A percentile compares a stretch with the other conserved stretches of the same genome.
Conservation (phyloP, 768 basidiomycete species). For the Suillus hirtellus region DNA sequence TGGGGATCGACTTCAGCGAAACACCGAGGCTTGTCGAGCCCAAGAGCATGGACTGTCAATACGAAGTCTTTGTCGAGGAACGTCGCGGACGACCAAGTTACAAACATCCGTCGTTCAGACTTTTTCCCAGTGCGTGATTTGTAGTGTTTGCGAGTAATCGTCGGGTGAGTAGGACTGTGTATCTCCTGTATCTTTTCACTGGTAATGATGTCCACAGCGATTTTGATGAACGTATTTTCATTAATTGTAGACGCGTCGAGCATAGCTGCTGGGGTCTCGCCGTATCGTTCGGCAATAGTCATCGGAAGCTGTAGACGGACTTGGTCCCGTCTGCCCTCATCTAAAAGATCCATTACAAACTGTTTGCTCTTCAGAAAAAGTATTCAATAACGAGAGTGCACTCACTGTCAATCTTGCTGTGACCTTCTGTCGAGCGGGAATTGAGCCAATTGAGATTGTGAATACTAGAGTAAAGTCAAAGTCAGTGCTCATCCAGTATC, state of each 20-base stretch:
- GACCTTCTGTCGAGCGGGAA: conserved; percentile 44
- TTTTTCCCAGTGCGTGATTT: conserved; percentile 33
- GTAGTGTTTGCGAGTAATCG: conserved; percentile 36
- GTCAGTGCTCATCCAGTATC: not conserved
- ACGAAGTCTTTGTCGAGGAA: conserved; percentile 54
- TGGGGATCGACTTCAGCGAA: conserved; percentile 48
- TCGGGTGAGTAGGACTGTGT: conserved; percentile 44
- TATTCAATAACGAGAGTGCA: not conserved
- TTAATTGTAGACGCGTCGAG: conserved; percentile 30
- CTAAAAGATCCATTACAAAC: conserved; percentile 55
- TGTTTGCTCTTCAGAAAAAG: conserved; percentile 18
- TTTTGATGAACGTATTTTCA: conserved; percentile 36
- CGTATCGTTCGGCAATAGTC: conserved; percentile 53
- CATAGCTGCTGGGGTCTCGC: conserved; percentile 42
- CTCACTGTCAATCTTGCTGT: conserved; percentile 45
- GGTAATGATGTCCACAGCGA: conserved; percentile 50
- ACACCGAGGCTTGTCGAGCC: conserved; percentile 54
- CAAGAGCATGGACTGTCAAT: conserved; percentile 47
- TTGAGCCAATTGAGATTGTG: conserved; percentile 56
- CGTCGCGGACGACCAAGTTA: conserved; percentile 38
- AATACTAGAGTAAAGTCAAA: conserved; percentile 41
- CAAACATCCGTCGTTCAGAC: conserved; percentile 43
- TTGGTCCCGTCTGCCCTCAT: conserved; percentile 48
- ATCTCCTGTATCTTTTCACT: conserved; percentile 43
- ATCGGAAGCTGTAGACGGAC: conserved; percentile 57